Percentiles rank a stretch among this genome's conserved stretches.
Evolutionary conservation across 164 flowering plant species (phyloP).

Genomic region (Protea cynaroides): DNA sequence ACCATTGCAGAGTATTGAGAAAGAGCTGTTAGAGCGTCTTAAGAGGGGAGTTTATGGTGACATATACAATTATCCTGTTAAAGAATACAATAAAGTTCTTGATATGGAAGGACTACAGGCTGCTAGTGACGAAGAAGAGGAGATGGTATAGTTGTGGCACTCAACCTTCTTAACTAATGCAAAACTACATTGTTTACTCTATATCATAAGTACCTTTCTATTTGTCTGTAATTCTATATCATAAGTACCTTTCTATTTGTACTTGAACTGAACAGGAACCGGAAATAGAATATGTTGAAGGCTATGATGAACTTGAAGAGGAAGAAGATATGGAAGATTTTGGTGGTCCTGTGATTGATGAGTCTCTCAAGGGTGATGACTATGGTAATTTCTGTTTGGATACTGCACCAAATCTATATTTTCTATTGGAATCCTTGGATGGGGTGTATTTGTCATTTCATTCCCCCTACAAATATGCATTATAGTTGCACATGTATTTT

Average conservation of each 20-base stretch:
- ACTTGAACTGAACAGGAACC: slow-evolving; percentile 39
- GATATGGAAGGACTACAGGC: slow-evolving; percentile 30
- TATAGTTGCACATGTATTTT: background rate
- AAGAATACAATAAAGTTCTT: slow-evolving; percentile 42
- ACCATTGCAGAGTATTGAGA: slow-evolving; percentile 67
- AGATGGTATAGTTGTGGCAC: slow-evolving; percentile 31
- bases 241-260: background rate
- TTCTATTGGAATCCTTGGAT: background rate
- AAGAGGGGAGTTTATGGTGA: slow-evolving; percentile 65
- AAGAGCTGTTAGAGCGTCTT: slow-evolving; percentile 77
- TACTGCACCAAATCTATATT: background rate
- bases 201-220: background rate
- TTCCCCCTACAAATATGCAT: no score
- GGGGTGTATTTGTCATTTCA: background rate
- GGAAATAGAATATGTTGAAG: slow-evolving; percentile 78
- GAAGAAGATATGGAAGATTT: slow-evolving; percentile 97
- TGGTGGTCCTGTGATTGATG: slow-evolving; percentile 33
- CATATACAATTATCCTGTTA: slow-evolving; percentile 57
- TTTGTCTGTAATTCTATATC: background rate
- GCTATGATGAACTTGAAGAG: slow-evolving; percentile 74
- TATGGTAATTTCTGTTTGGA: slow-evolving; percentile 18
- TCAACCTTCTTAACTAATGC: background rate
- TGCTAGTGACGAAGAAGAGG: slow-evolving; percentile 36
- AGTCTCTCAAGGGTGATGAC: slow-evolving; percentile 25
- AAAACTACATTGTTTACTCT: background rate